Percentiles rank a stretch among this genome's conserved stretches.
Conservation (phyloP, 73 alveolate genomes). For the Paramecium biaurelia region DNA sequence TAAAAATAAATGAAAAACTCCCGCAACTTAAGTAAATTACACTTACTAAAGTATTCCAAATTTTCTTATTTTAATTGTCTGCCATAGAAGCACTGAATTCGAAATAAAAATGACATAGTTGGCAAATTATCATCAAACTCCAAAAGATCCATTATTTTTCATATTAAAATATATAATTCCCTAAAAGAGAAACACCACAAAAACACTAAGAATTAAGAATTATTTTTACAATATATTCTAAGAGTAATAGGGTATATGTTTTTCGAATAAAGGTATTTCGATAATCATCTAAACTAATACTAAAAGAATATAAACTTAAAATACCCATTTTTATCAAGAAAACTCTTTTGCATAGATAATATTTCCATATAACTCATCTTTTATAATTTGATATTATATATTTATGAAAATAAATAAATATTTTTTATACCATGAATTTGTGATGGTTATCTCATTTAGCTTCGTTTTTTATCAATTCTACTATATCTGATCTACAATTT, state of each 20-base stretch:
- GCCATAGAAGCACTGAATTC: background rate
- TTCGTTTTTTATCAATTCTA: background rate
- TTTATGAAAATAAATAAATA: background rate
- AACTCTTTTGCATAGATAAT: background rate
- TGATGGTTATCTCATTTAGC: background rate
- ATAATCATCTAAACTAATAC: background rate
- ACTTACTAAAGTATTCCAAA: background rate
- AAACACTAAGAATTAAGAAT: background rate
- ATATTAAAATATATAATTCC: background rate
- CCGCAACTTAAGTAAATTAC: background rate
- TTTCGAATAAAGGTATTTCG: background rate
- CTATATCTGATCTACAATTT: slow-evolving; percentile 3
- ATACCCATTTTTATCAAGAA: slow-evolving; percentile 14
- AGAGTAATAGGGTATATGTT: background rate
- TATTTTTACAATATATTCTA: background rate
- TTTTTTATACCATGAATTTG: background rate
- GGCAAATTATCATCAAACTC: background rate
- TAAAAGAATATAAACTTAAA: background rate
- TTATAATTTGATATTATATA: background rate
- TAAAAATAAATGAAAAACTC: background rate
- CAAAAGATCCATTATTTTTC: background rate
- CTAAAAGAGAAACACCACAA: background rate
- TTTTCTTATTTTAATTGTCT: background rate
- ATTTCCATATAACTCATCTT: background rate
- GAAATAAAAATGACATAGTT: background rate